phyloP scores from a whole-genome alignment of 257 asterid species.

The Dorcoceras hygrometricum region DNA sequence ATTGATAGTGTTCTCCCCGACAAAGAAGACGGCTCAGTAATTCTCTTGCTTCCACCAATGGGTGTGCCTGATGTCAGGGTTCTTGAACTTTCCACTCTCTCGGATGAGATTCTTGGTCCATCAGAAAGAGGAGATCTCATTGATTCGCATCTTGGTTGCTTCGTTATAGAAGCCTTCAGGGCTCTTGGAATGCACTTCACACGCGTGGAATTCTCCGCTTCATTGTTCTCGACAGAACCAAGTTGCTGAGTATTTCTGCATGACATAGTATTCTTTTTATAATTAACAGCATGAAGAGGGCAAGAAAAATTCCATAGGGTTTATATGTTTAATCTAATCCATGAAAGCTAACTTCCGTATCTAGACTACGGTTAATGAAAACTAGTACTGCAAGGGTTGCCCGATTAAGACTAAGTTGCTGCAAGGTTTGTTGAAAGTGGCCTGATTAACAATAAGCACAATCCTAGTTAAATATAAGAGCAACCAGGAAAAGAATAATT shows the following conservation, averaged over 20 bases:
- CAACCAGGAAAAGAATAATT: neutral
- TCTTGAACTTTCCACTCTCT: slow-evolving; percentile 56
- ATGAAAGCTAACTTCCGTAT: neutral
- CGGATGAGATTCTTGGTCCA: slow-evolving; percentile 90
- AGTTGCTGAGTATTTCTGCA: slow-evolving; percentile 56
- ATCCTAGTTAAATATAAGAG: neutral
- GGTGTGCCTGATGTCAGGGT: slow-evolving; percentile 48
- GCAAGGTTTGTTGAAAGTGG: neutral
- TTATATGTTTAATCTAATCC: neutral
- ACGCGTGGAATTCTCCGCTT: slow-evolving; percentile 44
- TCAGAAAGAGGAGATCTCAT: slow-evolving; percentile 87
- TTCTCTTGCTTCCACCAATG: slow-evolving; percentile 76
- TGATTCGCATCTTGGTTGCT: slow-evolving; percentile 83
- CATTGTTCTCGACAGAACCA: slow-evolving; percentile 54
- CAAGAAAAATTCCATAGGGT: neutral
- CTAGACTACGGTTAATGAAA: slow-evolving; percentile 7
- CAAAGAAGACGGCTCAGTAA: slow-evolving; percentile 54
- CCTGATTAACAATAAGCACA: neutral
- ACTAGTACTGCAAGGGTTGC: too few relatives aligned
- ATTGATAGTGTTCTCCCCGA: slow-evolving; percentile 33
- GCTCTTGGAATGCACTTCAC: slow-evolving; percentile 83
- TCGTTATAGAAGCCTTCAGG: slow-evolving; percentile 63
- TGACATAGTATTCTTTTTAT: slow-evolving; percentile 14
- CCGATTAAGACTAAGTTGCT: too few relatives aligned
- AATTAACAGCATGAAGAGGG: slow-evolving; percentile 17